Evolutionary conservation across 208 protist species (phyloP).

Genomic region (Wallacemonas sp.): DNA sequence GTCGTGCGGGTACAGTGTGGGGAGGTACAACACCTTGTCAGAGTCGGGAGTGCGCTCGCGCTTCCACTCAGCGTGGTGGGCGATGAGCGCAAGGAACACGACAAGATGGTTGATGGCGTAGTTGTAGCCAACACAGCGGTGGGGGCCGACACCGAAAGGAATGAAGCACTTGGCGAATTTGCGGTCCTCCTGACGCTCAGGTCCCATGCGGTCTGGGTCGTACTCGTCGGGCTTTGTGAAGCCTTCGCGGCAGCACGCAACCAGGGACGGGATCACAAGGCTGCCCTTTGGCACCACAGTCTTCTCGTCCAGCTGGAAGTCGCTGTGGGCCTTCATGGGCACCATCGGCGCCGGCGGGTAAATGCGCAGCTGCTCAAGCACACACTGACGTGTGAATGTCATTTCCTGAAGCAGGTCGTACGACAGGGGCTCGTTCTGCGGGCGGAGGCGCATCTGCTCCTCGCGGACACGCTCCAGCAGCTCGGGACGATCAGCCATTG

Average conservation of each 20-base stretch:
- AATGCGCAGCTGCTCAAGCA: constrained; percentile 78
- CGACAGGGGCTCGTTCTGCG: constrained; percentile 71
- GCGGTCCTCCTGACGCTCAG: constrained; percentile 85
- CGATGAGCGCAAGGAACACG: constrained; percentile 78
- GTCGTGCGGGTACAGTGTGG: constrained; percentile 92
- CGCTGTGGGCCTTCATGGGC: constrained; percentile 75
- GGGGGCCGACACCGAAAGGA: constrained; percentile 89
- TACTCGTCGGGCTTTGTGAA: constrained; percentile 91
- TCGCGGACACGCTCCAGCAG: constrained; percentile 84
- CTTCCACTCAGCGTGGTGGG: constrained; percentile 71
- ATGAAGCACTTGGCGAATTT: constrained; percentile 92
- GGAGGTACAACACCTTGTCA: constrained; percentile 91
- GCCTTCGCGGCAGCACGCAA: constrained; percentile 83
- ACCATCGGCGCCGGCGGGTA: constrained; percentile 83
- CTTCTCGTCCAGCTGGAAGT: constrained; percentile 81
- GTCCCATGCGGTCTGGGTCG: constrained; percentile 92
- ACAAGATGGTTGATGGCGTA: constrained; percentile 94
- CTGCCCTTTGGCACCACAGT: constrained; percentile 86
- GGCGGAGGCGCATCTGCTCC: constrained; percentile 83
- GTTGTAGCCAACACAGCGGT: constrained; percentile 93
- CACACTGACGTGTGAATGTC: constrained; percentile 86
- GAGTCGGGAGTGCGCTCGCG: constrained; percentile 80
- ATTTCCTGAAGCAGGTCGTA: constrained; percentile 89
- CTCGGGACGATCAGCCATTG: constrained; percentile 88
- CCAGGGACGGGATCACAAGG: constrained; percentile 91